Base-by-base conservation (phyloP, 2,329 filamentous ascomycete species). In the Hysterium pulicare region DNA sequence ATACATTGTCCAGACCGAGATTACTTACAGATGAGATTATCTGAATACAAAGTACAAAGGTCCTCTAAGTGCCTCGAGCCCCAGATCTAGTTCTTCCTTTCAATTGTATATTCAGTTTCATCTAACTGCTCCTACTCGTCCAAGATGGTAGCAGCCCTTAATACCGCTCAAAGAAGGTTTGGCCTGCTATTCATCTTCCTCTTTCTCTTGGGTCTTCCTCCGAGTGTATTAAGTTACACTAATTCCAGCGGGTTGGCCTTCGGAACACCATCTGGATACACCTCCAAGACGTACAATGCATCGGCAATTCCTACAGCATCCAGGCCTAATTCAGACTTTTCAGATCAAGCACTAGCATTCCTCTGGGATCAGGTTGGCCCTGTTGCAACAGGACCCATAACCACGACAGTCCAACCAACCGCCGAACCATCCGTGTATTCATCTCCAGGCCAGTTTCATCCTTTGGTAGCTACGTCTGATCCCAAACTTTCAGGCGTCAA, bases 321-420 rank as follows among this genome's bases (percentile, higher is more conserved):
- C 9, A 47, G 69, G 32, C 65, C 57, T 3, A 71, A 72, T 26
- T 66, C 59, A 1, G 68, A 72, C 42, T 76, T 73, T 54, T 72
- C 71, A 0, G 67, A 74, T 38, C 68, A 74, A 46, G 68, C 68
- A 15, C 59, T 76, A 16, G 69, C 65, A 3, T 68, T 71, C 30
- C 58, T 73, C 8, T 74, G 71, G 71, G 64, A 71, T 41, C 65
- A 71, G 38, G 64, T 74, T 19, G 71, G 71, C 0, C 67, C 68
- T 10, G 59, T 74, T 19, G 58, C 62, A 20, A 62, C 64, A 5
- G 70, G 70, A 2, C 64, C 69, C 1, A 59, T 73, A 19, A 72
- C 68, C 15, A 66, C 62, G 2, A 72, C 70, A 1, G 67, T 69
- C 2, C 46, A 54, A 5, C 69, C 70, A n/a, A 72, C 69, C 1